A percentile compares a stretch with the other conserved stretches of the same genome.
These are phyloP conservation scores for Begonia loranthoides DNA, from an alignment of 306 rosid genomes.

Conservation along the genomic window DNA sequence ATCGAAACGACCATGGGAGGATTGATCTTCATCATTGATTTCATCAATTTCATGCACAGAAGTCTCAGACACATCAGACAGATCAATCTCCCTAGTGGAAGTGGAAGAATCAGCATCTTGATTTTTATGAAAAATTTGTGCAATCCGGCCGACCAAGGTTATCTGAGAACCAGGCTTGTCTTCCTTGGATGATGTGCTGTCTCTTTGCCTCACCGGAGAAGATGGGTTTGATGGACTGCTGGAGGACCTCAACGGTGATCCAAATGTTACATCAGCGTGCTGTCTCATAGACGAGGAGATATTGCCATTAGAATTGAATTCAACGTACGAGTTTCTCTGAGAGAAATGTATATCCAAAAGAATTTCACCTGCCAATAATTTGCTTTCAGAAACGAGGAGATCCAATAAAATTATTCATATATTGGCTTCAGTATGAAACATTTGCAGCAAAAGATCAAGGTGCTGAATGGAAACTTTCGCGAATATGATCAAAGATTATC, in stretches of 20 bases:
- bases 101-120: constrained; percentile 25
- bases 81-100: constrained; percentile 30
- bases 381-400: too few species aligned
- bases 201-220: constrained; percentile 53
- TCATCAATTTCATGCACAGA: constrained; percentile 27
- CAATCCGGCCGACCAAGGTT: constrained; percentile 58
- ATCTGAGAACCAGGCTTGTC: constrained; percentile 38
- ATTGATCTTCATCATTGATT: constrained; percentile 34
- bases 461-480: too few species aligned
- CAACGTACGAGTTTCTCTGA: constrained; percentile 24
- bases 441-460: too few species aligned
- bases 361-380: constrained; percentile 46
- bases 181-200: constrained; percentile 31
- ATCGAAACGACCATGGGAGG: constrained; percentile 38
- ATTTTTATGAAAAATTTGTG: constrained; percentile 58
- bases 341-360: constrained; percentile 35
- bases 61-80: constrained; percentile 34
- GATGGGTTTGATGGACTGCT: constrained; percentile 20
- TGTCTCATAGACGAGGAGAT: constrained; percentile 3
- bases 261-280: constrained; percentile 13
- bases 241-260: constrained; percentile 31
- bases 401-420: too few species aligned
- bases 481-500: too few species aligned
- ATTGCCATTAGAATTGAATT: constrained; percentile 14
- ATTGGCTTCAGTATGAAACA: too few species aligned